A percentile compares a stretch with the other conserved stretches of the same genome.
Conservation (phyloP, 139 green algal genomes). For the Auxenochlorella pyrenoidosa region DNA sequence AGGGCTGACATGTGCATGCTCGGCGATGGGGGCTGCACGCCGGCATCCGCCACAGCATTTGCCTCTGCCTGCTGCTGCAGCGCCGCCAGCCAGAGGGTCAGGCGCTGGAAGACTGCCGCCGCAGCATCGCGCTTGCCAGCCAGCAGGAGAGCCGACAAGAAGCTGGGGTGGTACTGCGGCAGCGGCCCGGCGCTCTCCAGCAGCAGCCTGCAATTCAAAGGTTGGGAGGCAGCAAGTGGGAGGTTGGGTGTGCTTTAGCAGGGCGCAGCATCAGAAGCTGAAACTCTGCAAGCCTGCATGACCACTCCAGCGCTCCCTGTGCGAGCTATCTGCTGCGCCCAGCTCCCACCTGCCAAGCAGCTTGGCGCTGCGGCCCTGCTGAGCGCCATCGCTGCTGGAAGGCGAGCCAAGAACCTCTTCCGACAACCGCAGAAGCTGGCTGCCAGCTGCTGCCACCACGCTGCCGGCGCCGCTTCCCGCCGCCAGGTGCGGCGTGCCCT, state of each 20-base stretch:
- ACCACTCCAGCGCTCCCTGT: background rate
- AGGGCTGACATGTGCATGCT: background rate
- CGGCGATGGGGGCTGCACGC: background rate
- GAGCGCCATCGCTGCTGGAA: background rate
- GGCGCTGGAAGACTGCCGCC: background rate
- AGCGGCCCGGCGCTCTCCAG: conserved; percentile 26
- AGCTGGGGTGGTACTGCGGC: conserved; percentile 49
- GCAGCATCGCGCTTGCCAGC: background rate
- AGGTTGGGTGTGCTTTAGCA: background rate
- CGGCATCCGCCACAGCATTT: background rate
- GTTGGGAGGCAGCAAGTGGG: background rate
- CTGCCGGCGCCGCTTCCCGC: background rate
- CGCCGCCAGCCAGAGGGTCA: conserved; percentile 9
- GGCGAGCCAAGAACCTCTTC: background rate
- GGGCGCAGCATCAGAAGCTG: background rate
- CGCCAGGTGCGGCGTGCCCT: background rate
- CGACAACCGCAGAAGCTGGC: conserved; percentile 30
- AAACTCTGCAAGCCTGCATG: background rate
- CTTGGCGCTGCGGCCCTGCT: background rate
- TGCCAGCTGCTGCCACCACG: conserved; percentile 22
- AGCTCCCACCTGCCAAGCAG: conserved; percentile 13
- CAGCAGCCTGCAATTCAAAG: conserved; percentile 20
- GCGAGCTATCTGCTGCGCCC: too few species aligned
- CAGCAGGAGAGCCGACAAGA: conserved; percentile 33
- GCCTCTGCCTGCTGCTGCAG: conserved; percentile 17